These are phyloP conservation scores for Arthrobotrys sinensis DNA, from an alignment of 2,329 filamentous ascomycete genomes.

Conservation along the genomic window DNA sequence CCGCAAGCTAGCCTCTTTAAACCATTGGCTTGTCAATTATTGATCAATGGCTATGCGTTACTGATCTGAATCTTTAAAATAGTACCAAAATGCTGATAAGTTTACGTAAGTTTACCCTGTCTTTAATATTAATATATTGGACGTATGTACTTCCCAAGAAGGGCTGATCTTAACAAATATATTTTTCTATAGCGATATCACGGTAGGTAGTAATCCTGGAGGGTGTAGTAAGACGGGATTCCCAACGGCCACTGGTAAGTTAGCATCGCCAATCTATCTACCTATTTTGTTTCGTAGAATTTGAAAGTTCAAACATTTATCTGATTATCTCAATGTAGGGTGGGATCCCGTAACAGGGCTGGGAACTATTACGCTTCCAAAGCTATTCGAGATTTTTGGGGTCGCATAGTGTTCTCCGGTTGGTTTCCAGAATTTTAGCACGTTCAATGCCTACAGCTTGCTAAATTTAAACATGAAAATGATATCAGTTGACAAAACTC, in stretches of 20 bases:
- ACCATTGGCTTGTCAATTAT: too few species aligned
- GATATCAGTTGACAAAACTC: too few species aligned
- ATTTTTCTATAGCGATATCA: conserved; percentile 68
- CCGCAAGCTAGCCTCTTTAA: too few species aligned
- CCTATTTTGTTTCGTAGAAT: conserved; percentile 43
- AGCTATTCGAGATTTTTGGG: conserved; percentile 66
- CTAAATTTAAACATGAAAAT: too few species aligned
- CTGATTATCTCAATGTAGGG: conserved; percentile 61
- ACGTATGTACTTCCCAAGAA: too few species aligned
- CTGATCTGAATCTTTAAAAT: too few species aligned
- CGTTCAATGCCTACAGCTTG: too few species aligned
- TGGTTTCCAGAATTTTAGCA: too few species aligned
- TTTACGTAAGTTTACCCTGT: conserved; percentile 38
- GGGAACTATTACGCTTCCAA: conserved; percentile 66
- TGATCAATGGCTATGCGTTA: too few species aligned
- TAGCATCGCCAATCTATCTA: not conserved
- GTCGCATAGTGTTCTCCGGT: too few species aligned
- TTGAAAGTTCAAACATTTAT: not conserved
- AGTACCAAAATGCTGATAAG: conserved; percentile 51
- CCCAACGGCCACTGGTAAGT: conserved; percentile 66
- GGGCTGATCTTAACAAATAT: not conserved
- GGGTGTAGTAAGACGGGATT: conserved; percentile 68
- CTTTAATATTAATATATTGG: conserved; percentile 63
- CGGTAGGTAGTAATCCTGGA: conserved; percentile 67
- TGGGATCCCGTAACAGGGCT: conserved; percentile 69